Conservation (phyloP, 176 grass and related monocot species). For the Cymbopogon citratus region DNA sequence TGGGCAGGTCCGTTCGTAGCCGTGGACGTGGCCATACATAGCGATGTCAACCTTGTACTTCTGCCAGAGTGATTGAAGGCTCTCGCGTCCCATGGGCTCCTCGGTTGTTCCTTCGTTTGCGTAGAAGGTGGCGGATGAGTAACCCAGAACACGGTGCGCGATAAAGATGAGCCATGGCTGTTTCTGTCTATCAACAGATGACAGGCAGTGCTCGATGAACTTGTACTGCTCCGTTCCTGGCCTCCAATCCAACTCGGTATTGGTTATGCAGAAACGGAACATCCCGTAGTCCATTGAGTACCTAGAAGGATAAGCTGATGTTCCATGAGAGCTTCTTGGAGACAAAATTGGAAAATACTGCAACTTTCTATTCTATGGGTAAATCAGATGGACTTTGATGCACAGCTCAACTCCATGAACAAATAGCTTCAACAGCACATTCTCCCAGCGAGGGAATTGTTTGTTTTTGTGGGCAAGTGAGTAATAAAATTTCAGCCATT, state of each 20-base stretch:
- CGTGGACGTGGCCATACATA: constrained; percentile 69
- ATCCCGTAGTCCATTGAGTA: constrained; percentile 72
- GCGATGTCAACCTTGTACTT: constrained; percentile 84
- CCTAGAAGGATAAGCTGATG: constrained; percentile 24
- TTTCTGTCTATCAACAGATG: constrained; percentile 76
- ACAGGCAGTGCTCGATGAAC: constrained; percentile 78
- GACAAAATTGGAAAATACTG: not conserved
- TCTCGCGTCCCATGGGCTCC: constrained; percentile 84
- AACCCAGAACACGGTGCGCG: constrained; percentile 77
- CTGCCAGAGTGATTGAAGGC: constrained; percentile 80
- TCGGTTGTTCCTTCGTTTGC: constrained; percentile 60
- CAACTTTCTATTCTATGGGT: not conserved
- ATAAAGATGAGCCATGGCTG: constrained; percentile 97
- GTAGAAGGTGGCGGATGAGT: constrained; percentile 77
- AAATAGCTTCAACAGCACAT: not conserved
- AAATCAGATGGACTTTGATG: not conserved
- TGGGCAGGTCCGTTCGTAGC: constrained; percentile 88
- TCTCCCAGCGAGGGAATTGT: too few species aligned
- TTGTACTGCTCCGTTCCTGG: constrained; percentile 75
- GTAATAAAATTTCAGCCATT: too few species aligned
- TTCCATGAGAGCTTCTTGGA: not conserved
- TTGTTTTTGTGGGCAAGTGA: too few species aligned
- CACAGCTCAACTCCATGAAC: not conserved
- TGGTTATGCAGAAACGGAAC: constrained; percentile 82
- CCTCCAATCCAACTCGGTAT: constrained; percentile 76